These are phyloP conservation scores for Chytriomyces sp. DNA, from an alignment of 192 early-diverging fungal genomes.

Conservation along the genomic window DNA sequence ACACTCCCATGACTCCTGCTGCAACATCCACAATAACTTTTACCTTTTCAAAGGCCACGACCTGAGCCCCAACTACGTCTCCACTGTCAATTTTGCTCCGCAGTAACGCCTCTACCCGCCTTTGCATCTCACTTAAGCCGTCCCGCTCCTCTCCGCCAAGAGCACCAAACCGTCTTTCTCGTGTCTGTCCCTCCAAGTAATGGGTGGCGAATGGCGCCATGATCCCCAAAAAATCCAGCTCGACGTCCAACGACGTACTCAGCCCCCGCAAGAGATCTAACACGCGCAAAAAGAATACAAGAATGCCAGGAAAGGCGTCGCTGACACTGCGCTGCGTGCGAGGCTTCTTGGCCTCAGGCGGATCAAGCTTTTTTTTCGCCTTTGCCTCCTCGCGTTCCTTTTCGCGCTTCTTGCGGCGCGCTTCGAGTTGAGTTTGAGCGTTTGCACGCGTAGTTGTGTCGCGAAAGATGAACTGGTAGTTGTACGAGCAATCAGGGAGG, in stretches of 20 bases:
- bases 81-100: conserved; percentile 25
- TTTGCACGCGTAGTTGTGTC: conserved; percentile 9
- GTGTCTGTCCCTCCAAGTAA: conserved; percentile 1
- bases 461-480: conserved; percentile 25
- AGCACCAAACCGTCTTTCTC: neutral
- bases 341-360: neutral
- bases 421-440: conserved; percentile 14
- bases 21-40: conserved; percentile 19
- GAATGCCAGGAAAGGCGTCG: conserved; percentile 37
- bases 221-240: conserved; percentile 31
- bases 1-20: conserved; percentile 25
- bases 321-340: neutral
- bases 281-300: conserved; percentile 37
- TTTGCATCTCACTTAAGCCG: conserved; percentile 14
- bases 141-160: neutral
- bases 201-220: conserved; percentile 38
- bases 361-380: conserved; percentile 10
- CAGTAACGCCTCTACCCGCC: neutral
- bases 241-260: conserved; percentile 5
- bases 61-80: conserved; percentile 21
- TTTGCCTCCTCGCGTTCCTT: conserved; percentile 12
- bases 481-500: neutral
- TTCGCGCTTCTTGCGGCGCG: neutral
- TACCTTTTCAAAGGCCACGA: conserved; percentile 13
- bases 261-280: conserved; percentile 32